These are phyloP conservation scores for Crassisporium funariophilum DNA, from an alignment of 768 basidiomycete genomes.

Conservation along the genomic window DNA sequence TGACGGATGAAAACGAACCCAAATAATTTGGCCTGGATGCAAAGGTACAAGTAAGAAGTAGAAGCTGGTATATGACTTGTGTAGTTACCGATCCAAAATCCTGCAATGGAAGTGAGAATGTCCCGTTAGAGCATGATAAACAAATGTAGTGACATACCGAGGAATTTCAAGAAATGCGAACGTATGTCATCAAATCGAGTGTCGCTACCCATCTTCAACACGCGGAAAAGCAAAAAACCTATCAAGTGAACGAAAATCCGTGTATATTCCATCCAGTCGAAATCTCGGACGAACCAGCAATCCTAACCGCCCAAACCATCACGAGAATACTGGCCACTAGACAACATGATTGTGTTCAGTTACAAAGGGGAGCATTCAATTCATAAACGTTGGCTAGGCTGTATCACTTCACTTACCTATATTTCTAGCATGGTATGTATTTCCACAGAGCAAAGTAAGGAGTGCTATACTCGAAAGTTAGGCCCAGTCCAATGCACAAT, in stretches of 20 bases:
- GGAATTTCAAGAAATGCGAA: constrained; percentile 64
- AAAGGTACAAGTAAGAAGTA: constrained; percentile 3
- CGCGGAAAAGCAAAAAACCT: constrained; percentile 71
- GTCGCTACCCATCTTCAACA: constrained; percentile 68
- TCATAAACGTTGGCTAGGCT: too few relatives aligned
- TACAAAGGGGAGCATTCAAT: not conserved
- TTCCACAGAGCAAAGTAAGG: constrained; percentile 61
- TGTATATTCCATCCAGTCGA: not conserved
- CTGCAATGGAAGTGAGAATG: constrained; percentile 22
- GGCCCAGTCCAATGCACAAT: not conserved
- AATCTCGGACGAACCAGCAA: constrained; percentile 45
- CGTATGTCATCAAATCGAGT: constrained; percentile 69
- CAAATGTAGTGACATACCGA: constrained; percentile 35
- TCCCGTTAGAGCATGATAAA: not conserved
- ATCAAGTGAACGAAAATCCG: not conserved
- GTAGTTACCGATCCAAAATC: constrained; percentile 55
- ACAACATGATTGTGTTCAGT: not conserved
- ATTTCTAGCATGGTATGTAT: constrained; percentile 61
- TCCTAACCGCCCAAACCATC: constrained; percentile 66
- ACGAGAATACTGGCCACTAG: constrained; percentile 55
- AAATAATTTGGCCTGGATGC: constrained; percentile 53
- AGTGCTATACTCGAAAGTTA: constrained; percentile 41
- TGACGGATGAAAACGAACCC: constrained; percentile 41
- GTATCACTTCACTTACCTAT: constrained; percentile 34
- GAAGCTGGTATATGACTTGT: too few relatives aligned